Evolutionary conservation across 2,329 filamentous ascomycete species (phyloP).

Genomic region (Lasiodiplodia citricola): DNA sequence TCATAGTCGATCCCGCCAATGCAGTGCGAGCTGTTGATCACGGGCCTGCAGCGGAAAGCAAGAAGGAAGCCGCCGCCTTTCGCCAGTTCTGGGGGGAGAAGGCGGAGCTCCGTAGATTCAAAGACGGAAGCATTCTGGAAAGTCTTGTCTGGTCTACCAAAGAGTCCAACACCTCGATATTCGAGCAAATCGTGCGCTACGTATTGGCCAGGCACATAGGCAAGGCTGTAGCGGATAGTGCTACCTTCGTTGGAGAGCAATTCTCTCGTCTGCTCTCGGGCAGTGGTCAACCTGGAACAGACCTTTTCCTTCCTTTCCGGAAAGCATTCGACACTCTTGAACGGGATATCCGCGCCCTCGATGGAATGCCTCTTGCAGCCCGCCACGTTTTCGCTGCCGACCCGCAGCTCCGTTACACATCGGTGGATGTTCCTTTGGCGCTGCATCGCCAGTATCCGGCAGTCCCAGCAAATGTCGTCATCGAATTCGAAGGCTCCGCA

Average conservation of each 20-base stretch:
- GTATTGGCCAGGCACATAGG: slow-evolving; percentile 73
- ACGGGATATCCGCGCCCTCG: slow-evolving; percentile 74
- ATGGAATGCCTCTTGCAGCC: slow-evolving; percentile 85
- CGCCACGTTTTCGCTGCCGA: slow-evolving; percentile 78
- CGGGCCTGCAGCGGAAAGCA: slow-evolving; percentile 84
- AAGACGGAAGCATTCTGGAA: slow-evolving; percentile 91
- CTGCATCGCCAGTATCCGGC: slow-evolving; percentile 52
- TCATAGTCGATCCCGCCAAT: slow-evolving; percentile 75
- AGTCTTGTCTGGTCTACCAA: slow-evolving; percentile 81
- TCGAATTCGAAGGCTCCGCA: slow-evolving; percentile 92
- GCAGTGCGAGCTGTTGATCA: slow-evolving; percentile 81
- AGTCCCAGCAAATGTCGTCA: slow-evolving; percentile 73
- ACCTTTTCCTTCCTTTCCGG: slow-evolving; percentile 71
- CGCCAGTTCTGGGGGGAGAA: slow-evolving; percentile 95
- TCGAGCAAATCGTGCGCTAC: slow-evolving; percentile 80
- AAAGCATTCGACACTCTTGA: slow-evolving; percentile 76
- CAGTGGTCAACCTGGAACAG: slow-evolving; percentile 42
- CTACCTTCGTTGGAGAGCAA: slow-evolving; percentile 52
- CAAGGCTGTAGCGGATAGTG: slow-evolving; percentile 57
- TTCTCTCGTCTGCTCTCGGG: slow-evolving; percentile 53
- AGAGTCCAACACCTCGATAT: slow-evolving; percentile 66
- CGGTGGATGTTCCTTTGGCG: slow-evolving; percentile 59
- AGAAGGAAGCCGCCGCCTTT: slow-evolving; percentile 80
- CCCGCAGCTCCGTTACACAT: slow-evolving; percentile 75
- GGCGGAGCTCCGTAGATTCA: slow-evolving; percentile 90